Evolutionary conservation across 352 stramenopile genomes (phyloP).

Genomic region (Thalassiosira livingstoniorum): DNA sequence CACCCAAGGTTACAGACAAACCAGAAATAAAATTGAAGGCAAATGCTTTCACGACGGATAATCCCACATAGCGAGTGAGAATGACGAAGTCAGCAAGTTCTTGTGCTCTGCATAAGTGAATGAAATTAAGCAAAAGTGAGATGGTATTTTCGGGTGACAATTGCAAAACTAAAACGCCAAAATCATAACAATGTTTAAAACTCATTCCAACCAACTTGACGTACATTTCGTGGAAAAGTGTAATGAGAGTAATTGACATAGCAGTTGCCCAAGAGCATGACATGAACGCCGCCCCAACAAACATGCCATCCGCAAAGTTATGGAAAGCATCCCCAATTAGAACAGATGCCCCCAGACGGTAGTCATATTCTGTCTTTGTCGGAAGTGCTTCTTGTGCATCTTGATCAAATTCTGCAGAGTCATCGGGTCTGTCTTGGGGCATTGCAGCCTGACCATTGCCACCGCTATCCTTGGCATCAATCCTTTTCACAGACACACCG

Average conservation of each 20-base stretch:
- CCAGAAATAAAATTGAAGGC: constrained; percentile 89
- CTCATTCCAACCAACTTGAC: too few species aligned
- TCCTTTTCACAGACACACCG: neutral
- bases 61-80: constrained; percentile 84
- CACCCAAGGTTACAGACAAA: constrained; percentile 87
- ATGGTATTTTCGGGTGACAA: too few species aligned
- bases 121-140: too few species aligned
- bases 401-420: neutral
- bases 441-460: too few species aligned
- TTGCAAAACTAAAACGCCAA: too few species aligned
- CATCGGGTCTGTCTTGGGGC: neutral
- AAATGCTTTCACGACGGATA: constrained; percentile 83
- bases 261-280: constrained; percentile 52
- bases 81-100: constrained; percentile 90
- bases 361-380: constrained; percentile 33
- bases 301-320: constrained; percentile 90
- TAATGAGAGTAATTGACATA: constrained; percentile 81
- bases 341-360: constrained; percentile 69
- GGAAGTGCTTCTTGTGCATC: neutral
- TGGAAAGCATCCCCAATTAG: constrained; percentile 89
- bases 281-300: constrained; percentile 75
- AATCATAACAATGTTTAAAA: too few species aligned
- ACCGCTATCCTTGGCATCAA: neutral
- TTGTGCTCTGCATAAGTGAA: too few species aligned
- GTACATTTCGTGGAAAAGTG: constrained; percentile 89